These are phyloP conservation scores for Malus hybrid DNA, from an alignment of 331 rosid species.

Conservation along the genomic window DNA sequence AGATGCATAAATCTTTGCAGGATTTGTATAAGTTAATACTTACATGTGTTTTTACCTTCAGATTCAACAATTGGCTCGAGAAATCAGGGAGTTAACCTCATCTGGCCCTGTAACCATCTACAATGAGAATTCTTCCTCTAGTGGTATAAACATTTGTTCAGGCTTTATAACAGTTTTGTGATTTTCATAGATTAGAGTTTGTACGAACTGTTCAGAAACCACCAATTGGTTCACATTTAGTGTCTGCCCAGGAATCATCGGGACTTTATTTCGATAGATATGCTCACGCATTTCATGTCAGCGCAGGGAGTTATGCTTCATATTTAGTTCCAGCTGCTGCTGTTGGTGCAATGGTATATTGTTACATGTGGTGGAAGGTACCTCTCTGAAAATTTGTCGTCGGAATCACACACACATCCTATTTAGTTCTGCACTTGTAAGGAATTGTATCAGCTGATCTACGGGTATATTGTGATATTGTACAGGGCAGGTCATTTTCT, in stretches of 20 bases:
- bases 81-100: constrained; percentile 65
- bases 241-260: neutral
- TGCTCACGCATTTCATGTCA: constrained; percentile 21
- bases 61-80: constrained; percentile 74
- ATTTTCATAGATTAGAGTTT: neutral
- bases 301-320: constrained; percentile 53
- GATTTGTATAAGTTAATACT: neutral
- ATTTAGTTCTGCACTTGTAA: constrained; percentile 3
- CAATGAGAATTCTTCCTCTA: too few relatives aligned
- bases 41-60: constrained; percentile 26
- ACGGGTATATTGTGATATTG: neutral
- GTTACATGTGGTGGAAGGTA: constrained; percentile 85
- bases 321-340: constrained; percentile 73
- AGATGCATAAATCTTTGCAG: neutral
- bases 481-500: constrained; percentile 66
- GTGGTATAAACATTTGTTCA: constrained; percentile 32
- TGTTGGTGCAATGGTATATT: constrained; percentile 75
- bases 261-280: neutral
- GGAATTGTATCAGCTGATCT: constrained; percentile 5
- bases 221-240: neutral
- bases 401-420: neutral
- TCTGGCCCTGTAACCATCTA: constrained; percentile 58
- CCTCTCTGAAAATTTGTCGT: neutral
- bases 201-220: neutral
- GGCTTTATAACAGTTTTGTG: neutral